A percentile compares a stretch with the other conserved stretches of the same genome.
phyloP scores from a whole-genome alignment of 139 green algal species.

The Medakamo hakoo region DNA sequence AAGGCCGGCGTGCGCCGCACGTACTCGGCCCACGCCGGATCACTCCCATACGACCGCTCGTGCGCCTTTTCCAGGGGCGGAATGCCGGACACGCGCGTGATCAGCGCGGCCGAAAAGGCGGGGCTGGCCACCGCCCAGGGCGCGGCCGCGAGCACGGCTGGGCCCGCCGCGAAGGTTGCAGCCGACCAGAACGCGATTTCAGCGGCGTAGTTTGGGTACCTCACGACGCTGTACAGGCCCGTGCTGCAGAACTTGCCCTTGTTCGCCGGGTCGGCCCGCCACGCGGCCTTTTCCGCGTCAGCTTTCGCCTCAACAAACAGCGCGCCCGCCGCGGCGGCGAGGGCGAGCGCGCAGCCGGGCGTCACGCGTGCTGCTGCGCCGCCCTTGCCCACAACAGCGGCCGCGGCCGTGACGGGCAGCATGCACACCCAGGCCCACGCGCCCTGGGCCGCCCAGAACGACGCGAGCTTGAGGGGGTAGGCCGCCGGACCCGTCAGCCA shows the following conservation, averaged over 20 bases:
- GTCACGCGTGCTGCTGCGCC: neutral
- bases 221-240: slow-evolving; percentile 11
- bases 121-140: slow-evolving; percentile 16
- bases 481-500: slow-evolving; percentile 16
- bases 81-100: slow-evolving; percentile 15
- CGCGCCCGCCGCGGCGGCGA: slow-evolving; percentile 1
- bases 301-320: slow-evolving; percentile 19
- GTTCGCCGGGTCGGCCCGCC: slow-evolving; percentile 18
- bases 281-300: slow-evolving; percentile 26
- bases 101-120: slow-evolving; percentile 14
- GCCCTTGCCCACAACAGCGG: too few species aligned
- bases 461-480: slow-evolving; percentile 16
- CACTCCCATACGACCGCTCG: slow-evolving; percentile 9
- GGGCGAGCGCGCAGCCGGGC: slow-evolving; percentile 1
- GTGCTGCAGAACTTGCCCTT: slow-evolving; percentile 13
- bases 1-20: neutral
- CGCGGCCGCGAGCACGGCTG: slow-evolving; percentile 3
- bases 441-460: slow-evolving; percentile 22
- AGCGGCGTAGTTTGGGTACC: slow-evolving; percentile 23
- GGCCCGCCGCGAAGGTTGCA: slow-evolving; percentile 11
- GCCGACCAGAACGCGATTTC: slow-evolving; percentile 22
- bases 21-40: slow-evolving; percentile 8
- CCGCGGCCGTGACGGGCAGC: slow-evolving; percentile 19
- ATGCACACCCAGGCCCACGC: slow-evolving; percentile 20
- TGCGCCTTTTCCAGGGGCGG: slow-evolving; percentile 9